Evolutionary conservation across 108 stramenopile species (phyloP).

Genomic region (Skeletonema potamos): DNA sequence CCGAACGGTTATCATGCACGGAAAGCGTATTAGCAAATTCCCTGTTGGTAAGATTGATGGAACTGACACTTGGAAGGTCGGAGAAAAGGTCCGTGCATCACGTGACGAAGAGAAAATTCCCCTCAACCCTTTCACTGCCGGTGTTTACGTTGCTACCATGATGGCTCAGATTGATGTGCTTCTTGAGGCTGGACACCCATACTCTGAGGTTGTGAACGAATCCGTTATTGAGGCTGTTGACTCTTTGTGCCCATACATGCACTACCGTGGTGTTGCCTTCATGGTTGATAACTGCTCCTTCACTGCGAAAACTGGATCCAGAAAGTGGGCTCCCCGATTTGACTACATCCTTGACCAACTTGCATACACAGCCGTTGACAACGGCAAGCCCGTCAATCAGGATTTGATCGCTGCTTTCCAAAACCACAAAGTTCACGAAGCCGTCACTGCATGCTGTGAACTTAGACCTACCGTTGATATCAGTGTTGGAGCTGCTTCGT

Average conservation of each 20-base stretch:
- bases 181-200: slow-evolving; percentile 93
- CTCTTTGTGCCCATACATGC: slow-evolving; percentile 98
- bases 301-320: slow-evolving; percentile 96
- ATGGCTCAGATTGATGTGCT: slow-evolving; percentile 99
- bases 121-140: slow-evolving; percentile 97
- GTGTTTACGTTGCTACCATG: slow-evolving; percentile 98
- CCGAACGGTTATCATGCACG: slow-evolving; percentile 97
- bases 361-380: slow-evolving; percentile 97
- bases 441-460: slow-evolving; percentile 94
- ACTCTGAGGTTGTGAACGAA: slow-evolving; percentile 99
- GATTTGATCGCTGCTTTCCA: slow-evolving; percentile 89
- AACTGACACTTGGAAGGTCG: slow-evolving; percentile 95
- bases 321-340: slow-evolving; percentile 98
- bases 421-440: slow-evolving; percentile 91
- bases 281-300: slow-evolving; percentile 99
- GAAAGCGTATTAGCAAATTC: slow-evolving; percentile 86
- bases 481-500: slow-evolving; percentile 85
- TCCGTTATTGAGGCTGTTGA: slow-evolving; percentile 99
- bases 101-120: slow-evolving; percentile 97
- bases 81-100: slow-evolving; percentile 92
- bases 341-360: slow-evolving; percentile 99
- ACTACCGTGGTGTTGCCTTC: slow-evolving; percentile 97
- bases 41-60: slow-evolving; percentile 98
- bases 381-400: slow-evolving; percentile 85
- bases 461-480: slow-evolving; percentile 97